A percentile compares a stretch with the other conserved stretches of the same genome.
phyloP scores from a whole-genome alignment of 371 early-diverging fungal genomes.

The Apophysomyces sp. region DNA sequence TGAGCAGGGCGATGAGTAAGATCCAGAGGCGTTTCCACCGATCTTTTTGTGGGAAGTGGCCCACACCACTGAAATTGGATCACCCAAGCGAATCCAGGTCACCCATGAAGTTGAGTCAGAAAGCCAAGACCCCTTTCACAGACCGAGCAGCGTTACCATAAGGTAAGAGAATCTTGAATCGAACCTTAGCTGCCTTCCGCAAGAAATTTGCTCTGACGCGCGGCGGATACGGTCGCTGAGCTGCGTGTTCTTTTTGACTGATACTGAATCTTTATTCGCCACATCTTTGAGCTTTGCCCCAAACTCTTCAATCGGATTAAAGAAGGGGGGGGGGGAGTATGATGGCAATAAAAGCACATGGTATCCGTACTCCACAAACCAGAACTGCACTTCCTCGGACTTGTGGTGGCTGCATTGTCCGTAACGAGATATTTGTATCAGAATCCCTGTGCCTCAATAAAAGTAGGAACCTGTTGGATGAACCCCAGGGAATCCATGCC shows the following conservation, averaged over 20 bases:
- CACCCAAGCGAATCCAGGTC: no score
- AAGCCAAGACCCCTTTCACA: not conserved
- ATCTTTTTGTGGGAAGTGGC: no score
- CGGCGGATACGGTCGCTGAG: slow-evolving; percentile 4
- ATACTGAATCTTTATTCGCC: slow-evolving; percentile 1
- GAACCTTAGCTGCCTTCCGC: not conserved
- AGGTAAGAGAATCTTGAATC: not conserved
- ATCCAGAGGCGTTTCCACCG: no score
- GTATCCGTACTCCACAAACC: slow-evolving; percentile 2
- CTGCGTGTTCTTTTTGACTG: slow-evolving; percentile 2
- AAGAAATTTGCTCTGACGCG: not conserved
- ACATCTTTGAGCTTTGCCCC: slow-evolving; percentile 8
- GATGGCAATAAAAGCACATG: slow-evolving; percentile 5
- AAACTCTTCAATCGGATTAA: slow-evolving; percentile 2
- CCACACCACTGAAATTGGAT: no score
- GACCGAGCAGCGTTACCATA: not conserved
- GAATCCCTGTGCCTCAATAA: not conserved
- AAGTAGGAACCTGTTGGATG: not conserved
- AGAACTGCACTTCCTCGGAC: not conserved
- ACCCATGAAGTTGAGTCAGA: no score
- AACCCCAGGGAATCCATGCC: no score
- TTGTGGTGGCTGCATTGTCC: slow-evolving; percentile 9
- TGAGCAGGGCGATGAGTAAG: no score
- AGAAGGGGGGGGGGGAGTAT: slow-evolving; percentile 9
- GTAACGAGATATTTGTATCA: not conserved